Percentiles rank a stretch among this genome's conserved stretches.
Conservation (phyloP, 441 rosid genomes). For the Populus hybrid region DNA sequence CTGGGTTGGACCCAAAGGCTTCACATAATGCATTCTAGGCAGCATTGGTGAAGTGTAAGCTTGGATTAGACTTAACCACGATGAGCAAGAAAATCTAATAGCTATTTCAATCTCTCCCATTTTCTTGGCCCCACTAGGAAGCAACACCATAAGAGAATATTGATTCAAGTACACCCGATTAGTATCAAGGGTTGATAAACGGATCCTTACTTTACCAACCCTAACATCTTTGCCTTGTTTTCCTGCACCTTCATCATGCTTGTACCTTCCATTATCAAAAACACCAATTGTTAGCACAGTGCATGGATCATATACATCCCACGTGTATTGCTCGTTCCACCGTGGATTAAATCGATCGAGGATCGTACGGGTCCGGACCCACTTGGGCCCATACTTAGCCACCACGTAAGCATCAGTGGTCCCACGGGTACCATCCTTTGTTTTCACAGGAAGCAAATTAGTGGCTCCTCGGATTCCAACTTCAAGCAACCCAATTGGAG, state of each 20-base stretch:
- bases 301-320: slow-evolving; percentile 58
- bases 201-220: slow-evolving; percentile 43
- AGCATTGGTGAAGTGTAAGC: slow-evolving; percentile 24
- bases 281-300: slow-evolving; percentile 50
- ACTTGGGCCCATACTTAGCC: slow-evolving; percentile 50
- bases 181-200: slow-evolving; percentile 45
- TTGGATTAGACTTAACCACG: slow-evolving; percentile 26
- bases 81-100: slow-evolving; percentile 24
- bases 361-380: slow-evolving; percentile 48
- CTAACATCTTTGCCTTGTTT: slow-evolving; percentile 30
- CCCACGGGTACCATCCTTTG: slow-evolving; percentile 43
- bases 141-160: slow-evolving; percentile 26
- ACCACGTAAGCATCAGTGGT: slow-evolving; percentile 49
- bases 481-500: slow-evolving; percentile 39
- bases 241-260: slow-evolving; percentile 33
- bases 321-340: slow-evolving; percentile 60
- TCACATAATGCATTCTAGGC: slow-evolving; percentile 27
- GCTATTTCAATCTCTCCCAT: slow-evolving; percentile 33
- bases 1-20: slow-evolving; percentile 23
- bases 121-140: slow-evolving; percentile 28
- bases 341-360: slow-evolving; percentile 40
- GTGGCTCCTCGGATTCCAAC: slow-evolving; percentile 41
- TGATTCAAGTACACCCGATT: slow-evolving; percentile 40
- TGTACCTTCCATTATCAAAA: slow-evolving; percentile 64
- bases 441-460: slow-evolving; percentile 38